These are phyloP conservation scores for Piloderma croceum DNA, from an alignment of 768 basidiomycete genomes.

Conservation along the genomic window DNA sequence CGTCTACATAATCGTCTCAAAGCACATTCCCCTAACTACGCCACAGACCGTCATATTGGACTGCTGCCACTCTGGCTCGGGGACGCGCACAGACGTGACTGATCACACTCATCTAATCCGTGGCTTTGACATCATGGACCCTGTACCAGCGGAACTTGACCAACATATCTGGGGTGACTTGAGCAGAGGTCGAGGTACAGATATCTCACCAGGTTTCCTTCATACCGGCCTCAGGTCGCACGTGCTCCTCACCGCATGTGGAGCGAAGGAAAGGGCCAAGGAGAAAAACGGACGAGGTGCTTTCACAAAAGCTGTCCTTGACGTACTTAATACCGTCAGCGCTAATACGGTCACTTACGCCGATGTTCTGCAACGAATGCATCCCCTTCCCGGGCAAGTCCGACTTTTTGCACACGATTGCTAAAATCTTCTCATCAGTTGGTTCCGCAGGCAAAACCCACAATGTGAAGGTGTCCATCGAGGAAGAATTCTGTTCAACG, in stretches of 20 bases:
- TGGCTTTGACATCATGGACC: no score
- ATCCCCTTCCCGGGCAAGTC: slow-evolving; percentile 24
- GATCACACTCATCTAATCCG: no score
- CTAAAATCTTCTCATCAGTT: no score
- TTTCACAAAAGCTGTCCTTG: slow-evolving; percentile 28
- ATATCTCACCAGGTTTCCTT: no score
- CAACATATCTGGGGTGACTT: slow-evolving; percentile 19
- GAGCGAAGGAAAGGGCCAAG: slow-evolving; percentile 28
- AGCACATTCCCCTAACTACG: background rate
- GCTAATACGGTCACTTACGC: slow-evolving; percentile 27
- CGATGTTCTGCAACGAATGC: slow-evolving; percentile 27
- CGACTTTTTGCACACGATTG: no score
- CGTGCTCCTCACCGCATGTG: slow-evolving; percentile 40
- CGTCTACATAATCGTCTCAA: slow-evolving; percentile 7
- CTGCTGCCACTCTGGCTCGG: slow-evolving; percentile 40
- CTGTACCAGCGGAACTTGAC: slow-evolving; percentile 22
- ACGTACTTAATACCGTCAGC: slow-evolving; percentile 16
- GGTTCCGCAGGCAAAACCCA: slow-evolving; percentile 26
- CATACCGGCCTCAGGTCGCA: no score
- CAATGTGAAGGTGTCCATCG: slow-evolving; percentile 31
- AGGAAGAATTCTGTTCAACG: slow-evolving; percentile 28
- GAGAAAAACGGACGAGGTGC: slow-evolving; percentile 25
- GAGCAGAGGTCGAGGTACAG: no score
- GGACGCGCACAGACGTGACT: no score
- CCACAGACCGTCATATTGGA: slow-evolving; percentile 42